Base-by-base conservation (phyloP, 345 rosid species). In the Arabidopsis suecica region DNA sequence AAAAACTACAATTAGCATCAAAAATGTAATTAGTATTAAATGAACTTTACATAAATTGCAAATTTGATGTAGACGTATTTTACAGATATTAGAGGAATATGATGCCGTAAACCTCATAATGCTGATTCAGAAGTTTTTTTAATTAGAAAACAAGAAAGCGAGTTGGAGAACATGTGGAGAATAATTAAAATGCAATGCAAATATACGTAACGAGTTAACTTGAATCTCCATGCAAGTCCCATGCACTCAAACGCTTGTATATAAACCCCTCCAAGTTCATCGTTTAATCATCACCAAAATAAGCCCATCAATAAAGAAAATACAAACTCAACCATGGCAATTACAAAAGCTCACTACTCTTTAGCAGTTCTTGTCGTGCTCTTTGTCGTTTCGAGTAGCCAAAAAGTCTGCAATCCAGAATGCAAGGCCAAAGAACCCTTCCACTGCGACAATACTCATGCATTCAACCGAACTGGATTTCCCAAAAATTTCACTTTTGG, bases 351-450 rank as follows among this genome's bases (percentile, higher is more conserved):
- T 44, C 68, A 14, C 1, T 41, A 6, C n/a, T 63, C 54, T 30
- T 2, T 63, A 44, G 68, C 54, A 20, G 7, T 63, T 14, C 6
- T 63, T 9, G 51, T 63, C 0, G 1, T 63, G n/a, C 54, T 63
- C 20, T 41, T 40, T 25, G 40, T 6, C 22, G 22, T 28, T 44
- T 38, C 54, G 1, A 1, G 14, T 12, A 44, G 54, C 1, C 68
- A 44, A 44, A 44, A 2, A 3, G 49, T 59, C 0, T 65, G 70
- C 6, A 14, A 58, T 0, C 75, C 75, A 1, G 48, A 9, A 0
- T 71, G 67, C 16, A 58, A 59, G 6, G 68, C 59, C 10, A 71
- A 71, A 60, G 49, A 36, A 23, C 75, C 68, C 0, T 71, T 71
- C 68, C 23, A 59, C 3, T 71, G 75, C 37, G 30, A 71, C 36